Percentiles rank a stretch among this genome's conserved stretches.
phyloP scores from a whole-genome alignment of 2,329 filamentous ascomycete species.

The Aspergillus glaucus region DNA sequence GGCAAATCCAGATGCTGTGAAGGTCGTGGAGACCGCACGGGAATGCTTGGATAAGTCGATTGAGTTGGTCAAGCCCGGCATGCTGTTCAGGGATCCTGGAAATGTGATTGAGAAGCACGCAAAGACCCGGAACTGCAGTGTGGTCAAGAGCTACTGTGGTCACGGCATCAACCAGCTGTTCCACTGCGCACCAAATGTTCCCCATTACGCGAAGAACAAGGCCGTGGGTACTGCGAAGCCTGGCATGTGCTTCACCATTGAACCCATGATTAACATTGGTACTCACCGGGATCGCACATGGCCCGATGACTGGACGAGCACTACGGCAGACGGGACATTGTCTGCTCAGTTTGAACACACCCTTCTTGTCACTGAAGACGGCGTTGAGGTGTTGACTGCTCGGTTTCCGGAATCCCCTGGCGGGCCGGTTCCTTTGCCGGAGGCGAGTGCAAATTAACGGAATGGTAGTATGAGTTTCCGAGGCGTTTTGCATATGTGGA shows the following conservation, averaged over 20 bases:
- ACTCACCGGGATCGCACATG: constrained; percentile 90
- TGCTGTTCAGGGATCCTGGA: constrained; percentile 85
- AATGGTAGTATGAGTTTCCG: constrained; percentile 13
- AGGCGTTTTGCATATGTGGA: neutral
- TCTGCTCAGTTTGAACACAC: constrained; percentile 96
- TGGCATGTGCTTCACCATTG: constrained; percentile 98
- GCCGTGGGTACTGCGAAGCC: constrained; percentile 88
- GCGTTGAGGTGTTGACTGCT: constrained; percentile 75
- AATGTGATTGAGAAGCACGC: constrained; percentile 94
- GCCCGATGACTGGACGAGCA: constrained; percentile 98
- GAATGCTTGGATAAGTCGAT: constrained; percentile 90
- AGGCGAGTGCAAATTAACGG: constrained; percentile 2
- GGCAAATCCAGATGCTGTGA: constrained; percentile 76
- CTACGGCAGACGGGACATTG: constrained; percentile 78
- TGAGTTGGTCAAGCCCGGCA: constrained; percentile 84
- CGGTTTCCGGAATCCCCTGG: constrained; percentile 67
- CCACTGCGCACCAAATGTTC: constrained; percentile 88
- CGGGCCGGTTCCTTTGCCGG: constrained; percentile 60
- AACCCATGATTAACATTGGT: constrained; percentile 94
- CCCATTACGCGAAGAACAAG: constrained; percentile 98
- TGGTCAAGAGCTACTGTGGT: constrained; percentile 92
- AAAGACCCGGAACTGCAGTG: constrained; percentile 76
- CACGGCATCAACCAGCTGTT: constrained; percentile 93
- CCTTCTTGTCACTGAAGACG: constrained; percentile 72
- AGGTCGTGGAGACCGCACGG: constrained; percentile 82